Percentiles rank a stretch among this genome's conserved stretches.
Conservation (phyloP, 2,329 filamentous ascomycete species). For the Cladophialophora exuberans region DNA sequence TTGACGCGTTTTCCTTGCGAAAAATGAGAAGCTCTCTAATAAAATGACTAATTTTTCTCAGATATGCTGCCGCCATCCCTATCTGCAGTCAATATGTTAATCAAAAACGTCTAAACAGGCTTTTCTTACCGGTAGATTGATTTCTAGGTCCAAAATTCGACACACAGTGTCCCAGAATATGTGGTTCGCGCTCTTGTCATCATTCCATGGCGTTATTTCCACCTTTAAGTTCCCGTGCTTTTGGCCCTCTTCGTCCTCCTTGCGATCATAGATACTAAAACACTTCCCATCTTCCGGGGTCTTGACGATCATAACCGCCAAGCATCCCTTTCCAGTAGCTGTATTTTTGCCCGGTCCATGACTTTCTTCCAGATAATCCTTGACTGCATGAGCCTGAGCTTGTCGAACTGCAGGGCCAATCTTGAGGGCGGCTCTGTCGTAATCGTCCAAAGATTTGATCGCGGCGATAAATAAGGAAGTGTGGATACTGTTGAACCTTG, state of each 20-base stretch:
- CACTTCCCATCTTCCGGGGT: not conserved
- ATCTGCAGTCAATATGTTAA: not conserved
- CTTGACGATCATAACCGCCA: not conserved
- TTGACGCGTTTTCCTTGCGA: not conserved
- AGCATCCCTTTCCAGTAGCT: not conserved
- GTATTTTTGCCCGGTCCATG: not conserved
- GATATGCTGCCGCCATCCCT: not conserved
- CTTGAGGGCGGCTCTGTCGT: not conserved
- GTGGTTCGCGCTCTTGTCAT: not conserved
- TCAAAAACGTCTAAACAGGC: not conserved
- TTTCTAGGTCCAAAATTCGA: not conserved
- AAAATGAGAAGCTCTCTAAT: not conserved
- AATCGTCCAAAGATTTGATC: not conserved
- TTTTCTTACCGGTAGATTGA: not conserved
- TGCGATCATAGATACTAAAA: not conserved
- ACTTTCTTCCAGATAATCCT: no score
- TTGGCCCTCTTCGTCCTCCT: not conserved
- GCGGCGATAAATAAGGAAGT: no score
- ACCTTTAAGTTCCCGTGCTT: not conserved
- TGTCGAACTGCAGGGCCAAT: not conserved
- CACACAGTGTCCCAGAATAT: not conserved
- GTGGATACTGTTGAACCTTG: not conserved
- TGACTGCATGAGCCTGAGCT: no score
- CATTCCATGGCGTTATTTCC: not conserved
- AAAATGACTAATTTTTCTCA: not conserved